Evolutionary conservation across 176 grass and related monocot genomes (phyloP).

Genomic region (Secale cereale): DNA sequence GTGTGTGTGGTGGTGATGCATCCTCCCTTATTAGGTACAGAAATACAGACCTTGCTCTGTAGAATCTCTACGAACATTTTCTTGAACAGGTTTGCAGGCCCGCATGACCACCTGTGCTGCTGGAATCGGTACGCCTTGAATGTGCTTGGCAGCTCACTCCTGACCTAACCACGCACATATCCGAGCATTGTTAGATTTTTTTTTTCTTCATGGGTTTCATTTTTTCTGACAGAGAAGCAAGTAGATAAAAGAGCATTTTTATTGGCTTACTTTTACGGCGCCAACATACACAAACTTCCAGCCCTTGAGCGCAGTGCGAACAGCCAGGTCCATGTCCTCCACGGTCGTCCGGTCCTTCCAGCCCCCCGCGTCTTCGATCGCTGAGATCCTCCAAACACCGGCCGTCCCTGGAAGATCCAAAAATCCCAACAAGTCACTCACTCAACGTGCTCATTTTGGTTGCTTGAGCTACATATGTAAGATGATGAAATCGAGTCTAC

Average conservation of each 20-base stretch:
- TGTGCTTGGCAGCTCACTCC: conserved; percentile 92
- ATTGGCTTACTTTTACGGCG: conserved; percentile 54
- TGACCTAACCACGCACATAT: conserved; percentile 50
- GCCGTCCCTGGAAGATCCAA: conserved; percentile 61
- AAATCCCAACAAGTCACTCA: background rate
- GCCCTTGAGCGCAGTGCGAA: conserved; percentile 62
- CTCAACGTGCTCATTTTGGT: background rate
- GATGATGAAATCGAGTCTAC: background rate
- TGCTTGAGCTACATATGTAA: too few species aligned
- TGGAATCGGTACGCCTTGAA: conserved; percentile 92
- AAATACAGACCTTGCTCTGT: conserved; percentile 56
- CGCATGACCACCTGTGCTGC: conserved; percentile 97
- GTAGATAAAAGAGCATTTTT: background rate
- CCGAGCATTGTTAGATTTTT: background rate
- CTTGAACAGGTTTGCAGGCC: conserved; percentile 83
- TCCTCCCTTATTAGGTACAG: background rate
- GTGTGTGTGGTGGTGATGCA: background rate
- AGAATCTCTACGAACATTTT: conserved; percentile 78
- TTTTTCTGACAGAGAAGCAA: too few species aligned
- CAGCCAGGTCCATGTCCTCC: conserved; percentile 96
- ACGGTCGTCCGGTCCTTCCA: conserved; percentile 99
- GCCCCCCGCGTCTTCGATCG: conserved; percentile 70
- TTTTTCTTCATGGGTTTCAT: too few species aligned
- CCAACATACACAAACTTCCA: conserved; percentile 91
- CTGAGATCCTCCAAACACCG: conserved; percentile 84